Evolutionary conservation across 1,139 yeast genomes (phyloP).

Genomic region (Blastobotrys capitulatus): DNA sequence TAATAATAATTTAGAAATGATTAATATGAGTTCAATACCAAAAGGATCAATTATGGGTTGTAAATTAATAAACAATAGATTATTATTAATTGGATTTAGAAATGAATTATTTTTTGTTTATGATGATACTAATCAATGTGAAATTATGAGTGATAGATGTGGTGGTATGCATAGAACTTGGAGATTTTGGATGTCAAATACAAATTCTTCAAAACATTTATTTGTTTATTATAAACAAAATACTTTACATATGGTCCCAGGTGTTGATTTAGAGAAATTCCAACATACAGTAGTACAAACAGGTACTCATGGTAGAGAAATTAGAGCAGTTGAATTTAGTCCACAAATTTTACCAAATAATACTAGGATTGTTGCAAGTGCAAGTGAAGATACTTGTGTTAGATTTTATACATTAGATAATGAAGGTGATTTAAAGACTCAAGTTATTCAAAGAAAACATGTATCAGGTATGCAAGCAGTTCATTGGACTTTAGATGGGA

Average conservation of each 20-base stretch:
- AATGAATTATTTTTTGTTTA: constrained; percentile 74
- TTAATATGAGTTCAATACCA: constrained; percentile 59
- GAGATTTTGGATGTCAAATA: constrained; percentile 33
- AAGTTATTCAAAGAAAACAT: constrained; percentile 71
- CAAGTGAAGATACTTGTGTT: constrained; percentile 84
- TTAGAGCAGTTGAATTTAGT: constrained; percentile 32
- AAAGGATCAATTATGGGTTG: constrained; percentile 77
- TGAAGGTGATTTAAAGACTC: constrained; percentile 41
- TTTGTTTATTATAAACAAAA: constrained; percentile 53
- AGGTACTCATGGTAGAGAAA: constrained; percentile 91
- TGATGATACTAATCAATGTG: constrained; percentile 75
- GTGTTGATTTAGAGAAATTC: constrained; percentile 22
- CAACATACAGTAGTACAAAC: constrained; percentile 34
- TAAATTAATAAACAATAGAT: constrained; percentile 45
- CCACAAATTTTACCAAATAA: constrained; percentile 24
- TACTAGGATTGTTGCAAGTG: constrained; percentile 49
- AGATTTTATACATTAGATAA: constrained; percentile 46
- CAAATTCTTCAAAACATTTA: constrained; percentile 26
- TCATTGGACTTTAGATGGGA: constrained; percentile 48
- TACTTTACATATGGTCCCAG: constrained; percentile 14
- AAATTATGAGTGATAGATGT: constrained; percentile 65
- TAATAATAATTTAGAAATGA: constrained; percentile 30
- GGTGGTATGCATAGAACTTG: constrained; percentile 92
- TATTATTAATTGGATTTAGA: constrained; percentile 73
- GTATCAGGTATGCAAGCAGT: constrained; percentile 82